phyloP scores from a whole-genome alignment of 148 eudicot species.

The Rhododendron kiyosumense region DNA sequence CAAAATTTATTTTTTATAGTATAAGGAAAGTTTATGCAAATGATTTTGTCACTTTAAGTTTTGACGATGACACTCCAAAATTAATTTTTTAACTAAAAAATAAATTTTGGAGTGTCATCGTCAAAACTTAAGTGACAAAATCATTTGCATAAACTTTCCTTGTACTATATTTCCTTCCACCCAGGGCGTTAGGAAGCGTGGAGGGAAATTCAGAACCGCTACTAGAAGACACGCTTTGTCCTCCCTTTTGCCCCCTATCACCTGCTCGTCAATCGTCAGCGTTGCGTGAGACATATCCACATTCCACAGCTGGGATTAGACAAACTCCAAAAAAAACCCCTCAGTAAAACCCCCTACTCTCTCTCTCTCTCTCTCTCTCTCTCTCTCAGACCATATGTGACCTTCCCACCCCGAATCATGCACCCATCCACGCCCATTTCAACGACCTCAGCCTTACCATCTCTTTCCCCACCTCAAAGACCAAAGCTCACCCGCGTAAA shows the following conservation, averaged over 20 bases:
- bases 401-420: slow-evolving; percentile 21
- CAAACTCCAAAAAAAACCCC: slow-evolving; percentile 8
- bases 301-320: neutral
- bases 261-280: neutral
- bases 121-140: no score
- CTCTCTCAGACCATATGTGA: neutral
- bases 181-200: no score
- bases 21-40: no score
- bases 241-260: neutral
- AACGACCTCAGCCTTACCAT: slow-evolving; percentile 30
- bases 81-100: no score
- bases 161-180: no score
- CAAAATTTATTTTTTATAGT: no score
- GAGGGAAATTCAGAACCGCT: no score
- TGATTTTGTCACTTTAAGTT: no score
- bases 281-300: neutral
- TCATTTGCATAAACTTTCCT: no score
- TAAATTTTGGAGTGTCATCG: no score
- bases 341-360: slow-evolving; percentile 13
- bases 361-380: slow-evolving; percentile 11
- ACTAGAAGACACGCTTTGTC: no score
- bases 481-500: slow-evolving; percentile 8
- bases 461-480: slow-evolving; percentile 19
- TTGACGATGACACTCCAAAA: no score
- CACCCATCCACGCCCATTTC: slow-evolving; percentile 29